phyloP scores from a whole-genome alignment of 257 asterid genomes.

The Prunella vulgaris region DNA sequence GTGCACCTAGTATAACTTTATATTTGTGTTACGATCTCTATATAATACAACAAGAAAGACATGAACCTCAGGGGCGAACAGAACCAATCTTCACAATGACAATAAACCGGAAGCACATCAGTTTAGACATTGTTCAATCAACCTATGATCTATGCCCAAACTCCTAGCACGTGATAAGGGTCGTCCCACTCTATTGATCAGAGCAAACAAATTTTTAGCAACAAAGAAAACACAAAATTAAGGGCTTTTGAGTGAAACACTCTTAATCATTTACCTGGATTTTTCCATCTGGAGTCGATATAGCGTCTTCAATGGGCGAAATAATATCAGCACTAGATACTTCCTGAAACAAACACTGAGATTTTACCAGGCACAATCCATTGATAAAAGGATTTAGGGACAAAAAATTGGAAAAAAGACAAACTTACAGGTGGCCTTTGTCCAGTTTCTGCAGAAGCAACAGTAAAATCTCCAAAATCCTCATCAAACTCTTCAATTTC shows the following conservation, averaged over 20 bases:
- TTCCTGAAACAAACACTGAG: conserved; percentile 29
- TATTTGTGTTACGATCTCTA: not conserved
- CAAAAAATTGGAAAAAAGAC: conserved; percentile 3
- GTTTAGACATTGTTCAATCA: not conserved
- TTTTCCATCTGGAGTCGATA: conserved; percentile 20
- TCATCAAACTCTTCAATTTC: conserved; percentile 43
- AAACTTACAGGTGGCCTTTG: conserved; percentile 37
- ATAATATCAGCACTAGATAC: conserved; percentile 19
- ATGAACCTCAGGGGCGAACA: not conserved
- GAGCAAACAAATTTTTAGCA: not conserved
- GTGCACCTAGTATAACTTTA: not conserved
- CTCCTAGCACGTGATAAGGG: not conserved
- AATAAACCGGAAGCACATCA: conserved; percentile 1
- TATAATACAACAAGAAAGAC: not conserved
- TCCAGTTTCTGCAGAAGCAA: conserved; percentile 46
- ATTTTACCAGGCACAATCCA: conserved; percentile 4
- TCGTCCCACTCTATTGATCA: not conserved
- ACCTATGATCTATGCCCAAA: not conserved
- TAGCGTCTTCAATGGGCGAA: conserved; percentile 18
- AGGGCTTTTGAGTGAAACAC: not conserved
- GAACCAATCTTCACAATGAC: not conserved
- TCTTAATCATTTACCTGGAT: conserved; percentile 26
- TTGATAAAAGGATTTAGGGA: not conserved
- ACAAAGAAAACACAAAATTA: not conserved
- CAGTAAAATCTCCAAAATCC: conserved; percentile 63